Conservation (phyloP, 1,139 yeast genomes). For the Kodamaea suecica region DNA sequence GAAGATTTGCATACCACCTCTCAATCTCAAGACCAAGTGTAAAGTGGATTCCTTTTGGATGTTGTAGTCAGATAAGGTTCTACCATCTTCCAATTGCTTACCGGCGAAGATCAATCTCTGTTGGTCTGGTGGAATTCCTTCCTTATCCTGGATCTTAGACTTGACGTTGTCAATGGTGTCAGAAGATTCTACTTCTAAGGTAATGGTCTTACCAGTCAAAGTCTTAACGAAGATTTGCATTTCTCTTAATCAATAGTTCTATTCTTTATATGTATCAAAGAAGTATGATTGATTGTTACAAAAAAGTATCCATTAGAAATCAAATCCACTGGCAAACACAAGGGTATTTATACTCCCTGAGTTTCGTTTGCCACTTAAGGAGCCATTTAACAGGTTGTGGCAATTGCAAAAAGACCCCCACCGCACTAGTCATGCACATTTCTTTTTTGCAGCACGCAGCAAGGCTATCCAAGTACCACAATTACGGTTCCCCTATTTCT, state of each 20-base stretch:
- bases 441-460: too few relatives aligned
- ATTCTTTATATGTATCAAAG: conserved; percentile 4
- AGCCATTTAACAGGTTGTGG: background rate
- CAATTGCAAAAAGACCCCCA: too few relatives aligned
- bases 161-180: conserved; percentile 69
- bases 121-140: conserved; percentile 53
- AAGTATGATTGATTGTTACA: conserved; percentile 3
- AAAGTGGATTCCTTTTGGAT: conserved; percentile 91
- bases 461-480: too few relatives aligned
- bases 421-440: too few relatives aligned
- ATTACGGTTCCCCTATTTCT: too few relatives aligned
- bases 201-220: conserved; percentile 68
- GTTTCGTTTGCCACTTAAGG: too few relatives aligned
- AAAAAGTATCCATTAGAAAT: background rate
- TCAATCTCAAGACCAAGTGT: conserved; percentile 84
- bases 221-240: conserved; percentile 48
- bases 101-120: conserved; percentile 58
- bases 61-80: conserved; percentile 74
- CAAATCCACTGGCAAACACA: background rate
- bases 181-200: conserved; percentile 68
- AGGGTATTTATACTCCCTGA: conserved; percentile 2
- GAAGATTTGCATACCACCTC: conserved; percentile 36
- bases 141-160: conserved; percentile 53
- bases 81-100: conserved; percentile 64
- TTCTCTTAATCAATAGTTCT: conserved; percentile 48